These are phyloP conservation scores for Fusarium nurragi DNA, from an alignment of 2,329 filamentous ascomycete species.

Conservation along the genomic window DNA sequence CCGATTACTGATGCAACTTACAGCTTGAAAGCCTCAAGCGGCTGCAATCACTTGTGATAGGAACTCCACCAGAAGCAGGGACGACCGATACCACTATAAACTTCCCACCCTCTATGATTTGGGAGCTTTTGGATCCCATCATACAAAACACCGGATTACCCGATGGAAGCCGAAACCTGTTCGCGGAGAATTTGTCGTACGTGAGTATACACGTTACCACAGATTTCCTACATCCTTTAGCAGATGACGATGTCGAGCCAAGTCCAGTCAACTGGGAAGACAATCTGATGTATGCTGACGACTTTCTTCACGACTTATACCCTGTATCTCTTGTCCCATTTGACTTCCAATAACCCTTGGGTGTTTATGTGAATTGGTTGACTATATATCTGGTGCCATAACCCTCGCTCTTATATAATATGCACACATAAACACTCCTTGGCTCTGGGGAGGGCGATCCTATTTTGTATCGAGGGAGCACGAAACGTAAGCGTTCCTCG, in stretches of 20 bases:
- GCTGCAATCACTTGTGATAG: background rate
- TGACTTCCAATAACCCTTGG: background rate
- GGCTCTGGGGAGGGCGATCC: too few relatives aligned
- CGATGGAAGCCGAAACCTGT: accelerated
- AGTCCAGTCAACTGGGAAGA: background rate
- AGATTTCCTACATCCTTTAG: slow-evolving; percentile 16
- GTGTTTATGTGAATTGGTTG: too few relatives aligned
- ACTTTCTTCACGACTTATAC: slow-evolving; percentile 2
- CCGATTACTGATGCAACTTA: accelerated
- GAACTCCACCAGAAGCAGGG: background rate
- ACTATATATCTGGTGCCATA: too few relatives aligned
- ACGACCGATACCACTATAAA: background rate
- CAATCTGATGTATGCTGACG: background rate
- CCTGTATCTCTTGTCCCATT: slow-evolving; percentile 5
- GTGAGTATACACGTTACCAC: slow-evolving; percentile 20
- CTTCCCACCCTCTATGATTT: slow-evolving; percentile 16
- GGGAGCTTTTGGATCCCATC: slow-evolving; percentile 12
- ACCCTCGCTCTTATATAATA: background rate
- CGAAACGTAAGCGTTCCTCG: background rate
- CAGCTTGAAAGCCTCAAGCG: background rate
- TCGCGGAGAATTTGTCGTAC: background rate
- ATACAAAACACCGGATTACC: background rate
- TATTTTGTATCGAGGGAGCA: too few relatives aligned
- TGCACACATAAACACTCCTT: background rate
- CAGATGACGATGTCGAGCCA: background rate